Evolutionary conservation across 352 stramenopile genomes (phyloP), one percentile per base, ranked within the genome.

Genomic region (Pythium brachiatum): DNA sequence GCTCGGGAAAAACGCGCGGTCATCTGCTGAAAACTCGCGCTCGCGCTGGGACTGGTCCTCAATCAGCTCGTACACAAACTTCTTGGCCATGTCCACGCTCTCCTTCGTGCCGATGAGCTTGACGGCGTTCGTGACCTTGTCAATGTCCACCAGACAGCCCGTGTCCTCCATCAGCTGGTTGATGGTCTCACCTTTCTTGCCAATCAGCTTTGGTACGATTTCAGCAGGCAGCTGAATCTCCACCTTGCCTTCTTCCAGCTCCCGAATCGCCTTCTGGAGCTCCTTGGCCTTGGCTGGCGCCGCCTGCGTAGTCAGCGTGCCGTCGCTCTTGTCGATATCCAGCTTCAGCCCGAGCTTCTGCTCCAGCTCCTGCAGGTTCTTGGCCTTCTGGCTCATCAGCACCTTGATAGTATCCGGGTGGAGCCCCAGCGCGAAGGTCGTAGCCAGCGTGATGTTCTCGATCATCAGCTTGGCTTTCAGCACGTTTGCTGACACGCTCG

Each of bases 141-240:
- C 84, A 62, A 93, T 93, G 64, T 91, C 80, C 25, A 93, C 69
- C 9, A 90, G 67, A 16, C 73, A 78, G 16, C 78, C 84, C 5
- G 84, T 88, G 63, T 93, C 79, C 56, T 90, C 79, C 84, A 93
- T 93, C 46, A 91, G 64, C 64, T 91, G 80, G 59, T 89, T 90
- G 61, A 93, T 91, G 2, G 81, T 88, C 70, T 93, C 84, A 39
- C 84, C 84, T 54, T 93, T 93, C 72, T 89, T 90, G 36, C 84
- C 84, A 68, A 93, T 93, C 9, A 93, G 72, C 68, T 93, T 91
- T 5, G 84, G 84, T 27, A 93, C 78, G 34, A 93, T 79, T 48
- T 93, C 84, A 2, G 72, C 72, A n/a, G 84, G 78, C 38, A 93
- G 53, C 27, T 72, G 60, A 38, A 93, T 84, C 32, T 87, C 79